Percentiles rank a stretch among this genome's conserved stretches.
Conservation (phyloP, 495 filamentous ascomycete species). For the Neurospora tetrasperma region DNA sequence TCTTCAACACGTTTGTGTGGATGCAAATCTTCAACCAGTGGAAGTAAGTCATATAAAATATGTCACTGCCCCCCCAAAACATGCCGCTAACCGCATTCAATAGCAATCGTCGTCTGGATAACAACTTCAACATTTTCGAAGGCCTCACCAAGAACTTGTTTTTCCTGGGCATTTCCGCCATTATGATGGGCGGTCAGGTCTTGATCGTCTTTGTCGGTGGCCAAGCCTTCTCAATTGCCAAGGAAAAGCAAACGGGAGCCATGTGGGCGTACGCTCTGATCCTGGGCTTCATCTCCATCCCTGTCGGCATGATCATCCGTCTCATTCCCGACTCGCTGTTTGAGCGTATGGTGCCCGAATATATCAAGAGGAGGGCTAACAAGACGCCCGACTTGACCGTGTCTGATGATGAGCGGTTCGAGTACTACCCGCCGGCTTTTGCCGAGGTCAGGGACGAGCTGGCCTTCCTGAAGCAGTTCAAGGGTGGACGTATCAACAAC, state of each 20-base stretch:
- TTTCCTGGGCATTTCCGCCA: slow-evolving; percentile 69
- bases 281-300: slow-evolving; percentile 61
- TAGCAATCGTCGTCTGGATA: slow-evolving; percentile 77
- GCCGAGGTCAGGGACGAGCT: slow-evolving; percentile 72
- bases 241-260: slow-evolving; percentile 40
- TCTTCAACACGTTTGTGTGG: slow-evolving; percentile 95
- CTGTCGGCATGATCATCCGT: slow-evolving; percentile 62
- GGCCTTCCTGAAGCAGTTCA: slow-evolving; percentile 79
- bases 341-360: slow-evolving; percentile 54
- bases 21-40: slow-evolving; percentile 96
- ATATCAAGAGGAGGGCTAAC: slow-evolving; percentile 52
- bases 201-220: slow-evolving; percentile 73
- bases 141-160: slow-evolving; percentile 67
- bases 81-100: slow-evolving; percentile 9
- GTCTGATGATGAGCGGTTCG: slow-evolving; percentile 62
- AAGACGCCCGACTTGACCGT: slow-evolving; percentile 44
- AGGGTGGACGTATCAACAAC: slow-evolving; percentile 81
- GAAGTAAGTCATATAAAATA: slow-evolving; percentile 47
- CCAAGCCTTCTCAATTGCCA: slow-evolving; percentile 60
- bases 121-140: slow-evolving; percentile 83
- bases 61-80: background rate
- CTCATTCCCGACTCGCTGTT: slow-evolving; percentile 46
- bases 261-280: slow-evolving; percentile 74
- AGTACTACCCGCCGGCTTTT: slow-evolving; percentile 61
- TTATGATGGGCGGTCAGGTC: slow-evolving; percentile 73